These are phyloP conservation scores for Davidsoniella eucalypti DNA, from an alignment of 2,329 filamentous ascomycete species.

Conservation along the genomic window DNA sequence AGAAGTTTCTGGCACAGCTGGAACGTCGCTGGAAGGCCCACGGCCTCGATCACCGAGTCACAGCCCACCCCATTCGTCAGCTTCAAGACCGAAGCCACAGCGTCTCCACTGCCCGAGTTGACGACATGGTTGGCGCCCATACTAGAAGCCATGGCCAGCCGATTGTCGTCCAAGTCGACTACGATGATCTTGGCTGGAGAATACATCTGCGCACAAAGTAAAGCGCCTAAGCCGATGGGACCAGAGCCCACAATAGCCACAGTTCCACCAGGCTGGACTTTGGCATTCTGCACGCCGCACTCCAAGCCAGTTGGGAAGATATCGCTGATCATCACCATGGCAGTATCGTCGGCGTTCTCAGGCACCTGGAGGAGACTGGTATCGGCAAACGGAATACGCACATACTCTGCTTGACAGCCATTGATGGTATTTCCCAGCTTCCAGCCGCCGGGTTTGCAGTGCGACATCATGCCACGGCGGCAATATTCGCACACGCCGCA, in stretches of 20 bases:
- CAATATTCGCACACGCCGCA: slow-evolving; percentile 37
- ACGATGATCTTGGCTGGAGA: slow-evolving; percentile 33
- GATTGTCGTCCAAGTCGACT: slow-evolving; percentile 32
- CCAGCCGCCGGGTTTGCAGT: slow-evolving; percentile 38
- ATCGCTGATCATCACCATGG: slow-evolving; percentile 35
- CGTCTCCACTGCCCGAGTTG: slow-evolving; percentile 22
- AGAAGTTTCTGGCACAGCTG: slow-evolving; percentile 36
- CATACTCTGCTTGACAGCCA: slow-evolving; percentile 40
- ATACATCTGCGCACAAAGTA: slow-evolving; percentile 39
- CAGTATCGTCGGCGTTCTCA: slow-evolving; percentile 23
- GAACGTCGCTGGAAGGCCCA: slow-evolving; percentile 36
- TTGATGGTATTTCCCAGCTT: slow-evolving; percentile 34
- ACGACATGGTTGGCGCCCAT: slow-evolving; percentile 32
- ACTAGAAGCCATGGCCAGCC: slow-evolving; percentile 29
- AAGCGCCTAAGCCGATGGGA: slow-evolving; percentile 36
- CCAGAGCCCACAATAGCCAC: slow-evolving; percentile 40
- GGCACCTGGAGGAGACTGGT: slow-evolving; percentile 31
- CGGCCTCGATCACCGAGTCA: slow-evolving; percentile 41
- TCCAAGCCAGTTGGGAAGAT: slow-evolving; percentile 40
- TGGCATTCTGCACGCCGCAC: slow-evolving; percentile 34
- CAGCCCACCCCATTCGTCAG: slow-evolving; percentile 35
- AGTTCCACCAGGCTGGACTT: slow-evolving; percentile 32
- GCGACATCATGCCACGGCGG: slow-evolving; percentile 31
- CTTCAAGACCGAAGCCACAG: slow-evolving; percentile 23
- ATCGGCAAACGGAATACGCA: slow-evolving; percentile 34